Conservation (phyloP, 2,329 filamentous ascomycete species). For the Corynespora cassiicola region DNA sequence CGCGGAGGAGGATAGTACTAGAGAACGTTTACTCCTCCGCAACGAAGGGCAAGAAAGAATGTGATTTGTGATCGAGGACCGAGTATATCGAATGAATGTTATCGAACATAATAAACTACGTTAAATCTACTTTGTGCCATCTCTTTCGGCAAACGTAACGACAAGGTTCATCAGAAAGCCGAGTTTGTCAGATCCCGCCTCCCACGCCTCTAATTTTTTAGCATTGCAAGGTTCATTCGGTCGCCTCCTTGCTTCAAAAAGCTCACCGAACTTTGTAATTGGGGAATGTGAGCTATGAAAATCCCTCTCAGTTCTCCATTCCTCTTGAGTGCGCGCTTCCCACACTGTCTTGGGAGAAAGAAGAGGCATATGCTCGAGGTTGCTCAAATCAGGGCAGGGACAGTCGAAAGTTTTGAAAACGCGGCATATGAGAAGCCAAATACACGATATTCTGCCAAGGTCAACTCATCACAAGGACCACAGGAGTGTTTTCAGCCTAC, state of each 20-base stretch:
- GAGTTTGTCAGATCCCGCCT: conserved; percentile 2
- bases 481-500: no score
- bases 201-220: conserved; percentile 1
- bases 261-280: conserved; percentile 1
- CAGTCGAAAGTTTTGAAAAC: conserved; percentile 1
- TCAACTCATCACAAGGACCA: no score
- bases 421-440: conserved; percentile 3
- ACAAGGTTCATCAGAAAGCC: conserved; percentile 5
- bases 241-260: not conserved
- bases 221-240: not conserved
- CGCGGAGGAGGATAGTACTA: no score
- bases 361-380: not conserved
- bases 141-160: conserved; percentile 4
- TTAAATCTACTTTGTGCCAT: no score
- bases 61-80: no score
- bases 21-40: no score
- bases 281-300: not conserved
- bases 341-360: not conserved
- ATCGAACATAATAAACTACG: no score
- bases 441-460: not conserved
- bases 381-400: conserved; percentile 1
- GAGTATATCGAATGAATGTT: no score
- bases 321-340: conserved; percentile 3
- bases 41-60: no score
- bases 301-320: conserved; percentile 1